phyloP scores from a whole-genome alignment of 2,329 filamentous ascomycete species.

The Knufia petricola region DNA sequence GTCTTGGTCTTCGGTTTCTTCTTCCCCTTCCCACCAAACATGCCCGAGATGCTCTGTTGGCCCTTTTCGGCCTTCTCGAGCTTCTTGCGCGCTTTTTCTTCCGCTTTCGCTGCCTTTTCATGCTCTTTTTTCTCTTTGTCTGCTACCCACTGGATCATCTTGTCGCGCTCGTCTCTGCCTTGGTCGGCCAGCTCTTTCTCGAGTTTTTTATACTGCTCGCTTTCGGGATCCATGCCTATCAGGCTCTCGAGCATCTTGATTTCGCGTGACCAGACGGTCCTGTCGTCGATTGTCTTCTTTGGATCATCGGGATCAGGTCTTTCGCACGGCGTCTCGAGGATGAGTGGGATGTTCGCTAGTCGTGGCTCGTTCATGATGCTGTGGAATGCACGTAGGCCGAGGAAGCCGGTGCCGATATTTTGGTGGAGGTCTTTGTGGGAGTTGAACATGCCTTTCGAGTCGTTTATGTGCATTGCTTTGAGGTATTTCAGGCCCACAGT shows the following conservation, averaged over 20 bases:
- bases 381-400: slow-evolving; percentile 84
- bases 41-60: slow-evolving; percentile 33
- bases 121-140: slow-evolving; percentile 56
- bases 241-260: slow-evolving; percentile 83
- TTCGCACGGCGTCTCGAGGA: slow-evolving; percentile 93
- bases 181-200: slow-evolving; percentile 56
- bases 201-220: slow-evolving; percentile 59
- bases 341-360: slow-evolving; percentile 74
- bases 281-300: slow-evolving; percentile 51
- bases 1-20: slow-evolving; percentile 28
- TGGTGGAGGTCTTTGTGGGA: slow-evolving; percentile 85
- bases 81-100: slow-evolving; percentile 54
- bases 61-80: slow-evolving; percentile 43
- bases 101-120: slow-evolving; percentile 45
- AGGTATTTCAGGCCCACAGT: slow-evolving; percentile 71
- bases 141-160: slow-evolving; percentile 69
- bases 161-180: slow-evolving; percentile 62
- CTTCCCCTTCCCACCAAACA: slow-evolving; percentile 26
- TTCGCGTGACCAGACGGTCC: slow-evolving; percentile 77
- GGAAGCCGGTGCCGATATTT: slow-evolving; percentile 90
- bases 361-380: slow-evolving; percentile 73
- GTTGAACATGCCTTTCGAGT: slow-evolving; percentile 79
- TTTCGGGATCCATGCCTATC: slow-evolving; percentile 70
- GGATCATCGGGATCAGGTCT: slow-evolving; percentile 40
- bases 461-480: slow-evolving; percentile 82